Conservation (phyloP, 805 yeast species). For the Phaffomyces antillensis region DNA sequence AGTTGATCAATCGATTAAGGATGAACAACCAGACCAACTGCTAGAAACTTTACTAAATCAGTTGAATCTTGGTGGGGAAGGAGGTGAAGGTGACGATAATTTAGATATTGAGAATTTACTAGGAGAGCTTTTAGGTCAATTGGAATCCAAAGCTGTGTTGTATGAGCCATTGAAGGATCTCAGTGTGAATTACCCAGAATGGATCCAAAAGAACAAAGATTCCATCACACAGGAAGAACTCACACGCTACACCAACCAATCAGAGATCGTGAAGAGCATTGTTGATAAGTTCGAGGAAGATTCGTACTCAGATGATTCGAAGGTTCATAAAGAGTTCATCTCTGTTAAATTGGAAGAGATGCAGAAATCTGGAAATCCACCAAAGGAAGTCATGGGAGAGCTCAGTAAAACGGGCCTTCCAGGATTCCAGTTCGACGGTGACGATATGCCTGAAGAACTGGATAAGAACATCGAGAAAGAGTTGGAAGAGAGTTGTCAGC, state of each 20-base stretch:
- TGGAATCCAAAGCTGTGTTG: slow-evolving; percentile 77
- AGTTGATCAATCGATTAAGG: slow-evolving; percentile 52
- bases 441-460: slow-evolving; percentile 47
- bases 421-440: slow-evolving; percentile 41
- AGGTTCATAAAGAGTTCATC: slow-evolving; percentile 41
- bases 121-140: slow-evolving; percentile 69
- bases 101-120: slow-evolving; percentile 60
- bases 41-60: slow-evolving; percentile 61
- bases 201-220: slow-evolving; percentile 51
- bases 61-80: slow-evolving; percentile 38
- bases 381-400: slow-evolving; percentile 63
- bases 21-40: slow-evolving; percentile 45
- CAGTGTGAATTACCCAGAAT: slow-evolving; percentile 62
- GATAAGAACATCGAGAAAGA: slow-evolving; percentile 29
- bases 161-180: slow-evolving; percentile 86
- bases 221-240: slow-evolving; percentile 35
- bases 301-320: slow-evolving; percentile 45
- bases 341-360: slow-evolving; percentile 55
- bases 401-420: slow-evolving; percentile 33
- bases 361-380: slow-evolving; percentile 77
- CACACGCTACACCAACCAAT: slow-evolving; percentile 53
- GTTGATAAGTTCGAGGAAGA: slow-evolving; percentile 60
- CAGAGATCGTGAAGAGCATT: slow-evolving; percentile 50
- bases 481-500: slow-evolving; percentile 46
- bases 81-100: slow-evolving; percentile 29